Base-by-base conservation (phyloP, 495 filamentous ascomycete species). In the Xylaria curta region DNA sequence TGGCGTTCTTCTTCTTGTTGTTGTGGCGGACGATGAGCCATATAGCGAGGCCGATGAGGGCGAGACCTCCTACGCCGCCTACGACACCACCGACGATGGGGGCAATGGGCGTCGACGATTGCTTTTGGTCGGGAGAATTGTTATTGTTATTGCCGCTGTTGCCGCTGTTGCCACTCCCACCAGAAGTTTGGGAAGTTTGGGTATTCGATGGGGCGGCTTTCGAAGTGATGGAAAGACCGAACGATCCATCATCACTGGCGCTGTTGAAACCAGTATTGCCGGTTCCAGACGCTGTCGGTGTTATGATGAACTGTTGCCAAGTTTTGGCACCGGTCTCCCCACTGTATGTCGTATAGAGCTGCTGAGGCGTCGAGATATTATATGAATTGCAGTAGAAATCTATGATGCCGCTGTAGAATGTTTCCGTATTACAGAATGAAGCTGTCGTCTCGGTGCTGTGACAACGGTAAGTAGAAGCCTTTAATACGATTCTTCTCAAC, bases 61-160 rank as follows among this genome's bases (percentile, higher is more conserved):
- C 80, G n/a, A 85, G 71, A 26, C 76, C 81, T 12, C 72, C 85
- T 38, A 86, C 76, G 26, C 84, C 86, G 42, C 86, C 86, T 8
- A 87, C 79, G 31, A 83, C 82, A 47, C 86, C 86, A 15, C 86
- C 86, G 10, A 82, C 83, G 53, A 88, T 85, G 60, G 84, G 80
- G 19, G 82, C 82, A 26, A 81, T 68, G 31, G 78, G 79, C 1
- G 76, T 78, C n/a, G 76, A 75, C 3, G 80, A 80, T 8, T 61
- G 62, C 40, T 66, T 66, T 9, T 47, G 4, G 9, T 3, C 6
- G 4, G 46, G 49, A 19, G 17, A 0, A 24, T 70, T 33, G 36
- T 40, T 56, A 33, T 33, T 36, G 47, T 28, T 13, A 19, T 51
- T 59, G 40, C 44, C 59, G 10, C 63, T 33, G 38, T 36, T 38